Conservation (phyloP, 2,329 filamentous ascomycete genomes). For the Pseudopithomyces maydicus region DNA sequence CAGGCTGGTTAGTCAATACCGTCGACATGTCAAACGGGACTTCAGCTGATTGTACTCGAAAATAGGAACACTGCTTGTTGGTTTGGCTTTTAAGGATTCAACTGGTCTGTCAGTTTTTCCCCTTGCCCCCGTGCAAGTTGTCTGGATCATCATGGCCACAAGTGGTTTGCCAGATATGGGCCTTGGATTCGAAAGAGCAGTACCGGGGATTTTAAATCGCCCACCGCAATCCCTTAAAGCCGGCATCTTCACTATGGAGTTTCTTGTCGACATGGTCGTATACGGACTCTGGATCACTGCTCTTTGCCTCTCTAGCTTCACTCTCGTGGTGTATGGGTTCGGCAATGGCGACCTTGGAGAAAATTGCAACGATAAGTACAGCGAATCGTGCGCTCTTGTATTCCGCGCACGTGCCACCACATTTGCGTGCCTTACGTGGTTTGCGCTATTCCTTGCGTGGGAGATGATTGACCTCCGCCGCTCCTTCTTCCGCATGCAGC, state of each 20-base stretch:
- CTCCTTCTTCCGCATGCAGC: conserved; percentile 73
- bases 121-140: conserved; percentile 21
- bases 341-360: conserved; percentile 17
- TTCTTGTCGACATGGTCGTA: conserved; percentile 26
- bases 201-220: conserved; percentile 20
- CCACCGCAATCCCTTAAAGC: conserved; percentile 20
- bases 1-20: too few relatives aligned
- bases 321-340: conserved; percentile 21
- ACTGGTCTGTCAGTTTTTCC: conserved; percentile 22
- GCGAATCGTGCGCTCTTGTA: conserved; percentile 14
- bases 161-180: conserved; percentile 24
- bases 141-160: conserved; percentile 29
- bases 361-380: conserved; percentile 22
- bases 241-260: conserved; percentile 23
- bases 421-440: conserved; percentile 74
- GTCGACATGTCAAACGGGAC: too few relatives aligned
- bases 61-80: conserved; percentile 18
- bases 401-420: conserved; percentile 66
- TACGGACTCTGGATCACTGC: conserved; percentile 18
- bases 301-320: conserved; percentile 5
- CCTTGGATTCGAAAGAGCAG: conserved; percentile 20
- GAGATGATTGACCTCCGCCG: conserved; percentile 72
- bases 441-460: conserved; percentile 74
- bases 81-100: conserved; percentile 21
- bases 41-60: too few relatives aligned